Base-by-base conservation (phyloP, 106 monocot genomes). In the Apostasia shenzhenica region DNA sequence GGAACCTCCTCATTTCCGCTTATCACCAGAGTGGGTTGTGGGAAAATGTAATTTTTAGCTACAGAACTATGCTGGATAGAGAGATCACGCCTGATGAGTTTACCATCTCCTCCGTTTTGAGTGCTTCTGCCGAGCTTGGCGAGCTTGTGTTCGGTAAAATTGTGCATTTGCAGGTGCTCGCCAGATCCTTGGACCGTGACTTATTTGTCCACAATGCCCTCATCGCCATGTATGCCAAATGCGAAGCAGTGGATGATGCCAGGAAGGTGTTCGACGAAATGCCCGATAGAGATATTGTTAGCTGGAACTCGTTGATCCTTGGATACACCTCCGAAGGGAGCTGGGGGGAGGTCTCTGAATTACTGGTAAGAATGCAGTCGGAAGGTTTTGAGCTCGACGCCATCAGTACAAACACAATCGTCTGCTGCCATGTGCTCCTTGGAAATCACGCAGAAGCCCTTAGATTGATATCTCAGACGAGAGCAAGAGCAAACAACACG, bases 241-340 rank as follows among this genome's bases (percentile, higher is more conserved):
- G 81, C 37, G 79, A 83, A 12, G 81, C 73, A 4, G 1, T 89
- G 38, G 67, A 8, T 14, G 4, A 45, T 52, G 88, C 92, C 2
- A 26, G 86, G 77, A 68, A 78, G 54, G 13, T 86, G 83, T 93
- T 93, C 45, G 92, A 92, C n/a, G 82, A 45, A 77, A 88, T 92
- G 88, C 58, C 49, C 10, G 67, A 83, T 48, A 76, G 81, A 63
- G 84, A 89, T 72, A 55, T 52, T 3, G 79, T 88, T 1, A 79
- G 84, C 0, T 88, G 84, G 88, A 88, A 89, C 49, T 44, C 71
- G 2, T 80, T 89, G 44, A 75, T 89, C 45, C 77, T 74, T 0
- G 84, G 79, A 8, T 89, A 82, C n/a, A 67, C 88, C 2, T 58
- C 66, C 4, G 67, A 13, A 44, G 77, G 79, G 38, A 72, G 66